These are phyloP conservation scores for Solanum verrucosum DNA, from an alignment of 257 asterid genomes.

Conservation along the genomic window DNA sequence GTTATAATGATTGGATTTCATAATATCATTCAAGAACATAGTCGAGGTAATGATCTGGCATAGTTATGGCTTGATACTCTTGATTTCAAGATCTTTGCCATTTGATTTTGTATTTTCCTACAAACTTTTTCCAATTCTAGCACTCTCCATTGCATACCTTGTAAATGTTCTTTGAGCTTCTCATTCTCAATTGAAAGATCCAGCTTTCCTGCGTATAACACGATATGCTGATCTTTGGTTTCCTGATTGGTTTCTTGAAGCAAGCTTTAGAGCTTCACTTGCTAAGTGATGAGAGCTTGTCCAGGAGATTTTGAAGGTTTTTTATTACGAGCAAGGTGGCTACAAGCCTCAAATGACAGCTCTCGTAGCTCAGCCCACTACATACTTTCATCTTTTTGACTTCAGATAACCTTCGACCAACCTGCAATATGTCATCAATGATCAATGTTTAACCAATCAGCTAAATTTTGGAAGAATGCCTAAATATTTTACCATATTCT, in stretches of 20 bases:
- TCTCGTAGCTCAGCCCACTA: too few species aligned
- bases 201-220: constrained; percentile 55
- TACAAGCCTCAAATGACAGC: too few species aligned
- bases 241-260: constrained; percentile 35
- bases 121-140: constrained; percentile 6
- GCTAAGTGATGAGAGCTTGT: too few species aligned
- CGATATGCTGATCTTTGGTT: constrained; percentile 39
- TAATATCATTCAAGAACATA: constrained; percentile 39
- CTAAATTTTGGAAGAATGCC: too few species aligned
- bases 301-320: too few species aligned
- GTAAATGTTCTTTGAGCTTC: constrained; percentile 51
- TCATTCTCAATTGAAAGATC: constrained; percentile 47
- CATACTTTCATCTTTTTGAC: too few species aligned
- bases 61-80: constrained; percentile 35
- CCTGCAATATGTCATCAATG: too few species aligned
- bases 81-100: constrained; percentile 62
- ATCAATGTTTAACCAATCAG: too few species aligned
- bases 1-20: too few species aligned
- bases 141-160: constrained; percentile 86
- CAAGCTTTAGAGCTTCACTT: constrained; percentile 3
- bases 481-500: too few species aligned
- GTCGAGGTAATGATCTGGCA: constrained; percentile 55
- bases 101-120: constrained; percentile 59
- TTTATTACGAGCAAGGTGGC: too few species aligned
- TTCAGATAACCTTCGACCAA: too few species aligned